Conservation (phyloP, 495 filamentous ascomycete genomes). For the Penicillium antarcticum region DNA sequence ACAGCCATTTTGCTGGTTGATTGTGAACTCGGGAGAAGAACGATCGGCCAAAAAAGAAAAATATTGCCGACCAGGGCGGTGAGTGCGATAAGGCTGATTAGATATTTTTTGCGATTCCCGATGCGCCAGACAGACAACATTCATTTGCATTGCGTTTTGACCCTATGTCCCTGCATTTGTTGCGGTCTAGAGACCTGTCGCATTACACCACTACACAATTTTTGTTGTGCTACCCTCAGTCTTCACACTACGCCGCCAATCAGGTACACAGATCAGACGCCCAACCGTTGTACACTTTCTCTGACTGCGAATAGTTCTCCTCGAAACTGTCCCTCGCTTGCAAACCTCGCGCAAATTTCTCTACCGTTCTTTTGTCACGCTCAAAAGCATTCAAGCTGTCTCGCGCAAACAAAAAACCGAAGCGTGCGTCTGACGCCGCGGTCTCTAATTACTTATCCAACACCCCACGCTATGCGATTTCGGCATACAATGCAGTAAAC, state of each 20-base stretch:
- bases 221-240: not conserved
- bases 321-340: not conserved
- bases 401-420: slow-evolving; percentile 13
- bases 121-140: slow-evolving; percentile 1
- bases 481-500: not conserved
- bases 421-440: slow-evolving; percentile 11
- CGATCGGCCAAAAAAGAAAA: slow-evolving; percentile 16
- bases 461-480: not conserved
- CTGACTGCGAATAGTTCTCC: not conserved
- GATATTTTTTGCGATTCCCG: slow-evolving; percentile 16
- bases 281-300: not conserved
- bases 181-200: not conserved
- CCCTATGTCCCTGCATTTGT: not conserved
- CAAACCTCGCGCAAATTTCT: not conserved
- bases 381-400: slow-evolving; percentile 11
- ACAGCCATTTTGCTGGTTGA: slow-evolving; percentile 36
- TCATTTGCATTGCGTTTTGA: not conserved
- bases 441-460: not conserved
- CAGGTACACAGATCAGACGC: not conserved
- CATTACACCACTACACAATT: not conserved
- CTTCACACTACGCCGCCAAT: not conserved
- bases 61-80: slow-evolving; percentile 24
- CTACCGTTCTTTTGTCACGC: not conserved
- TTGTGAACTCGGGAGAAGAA: not conserved
- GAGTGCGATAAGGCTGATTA: slow-evolving; percentile 25